Conservation (phyloP, 495 filamentous ascomycete species). For the Annulohypoxylon bovei region DNA sequence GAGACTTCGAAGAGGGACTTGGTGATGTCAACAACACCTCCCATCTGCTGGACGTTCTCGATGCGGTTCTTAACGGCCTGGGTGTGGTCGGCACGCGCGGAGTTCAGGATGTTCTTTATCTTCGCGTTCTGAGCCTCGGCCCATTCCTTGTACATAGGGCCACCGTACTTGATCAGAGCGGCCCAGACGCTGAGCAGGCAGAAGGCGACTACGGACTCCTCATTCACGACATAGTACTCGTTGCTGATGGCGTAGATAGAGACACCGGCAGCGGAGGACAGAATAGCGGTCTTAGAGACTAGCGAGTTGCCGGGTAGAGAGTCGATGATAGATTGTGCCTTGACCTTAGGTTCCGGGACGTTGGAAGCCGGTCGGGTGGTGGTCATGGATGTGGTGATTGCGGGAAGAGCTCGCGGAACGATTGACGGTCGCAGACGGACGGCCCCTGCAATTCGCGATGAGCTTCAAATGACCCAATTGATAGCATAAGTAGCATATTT, state of each 20-base stretch:
- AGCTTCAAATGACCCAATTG: conserved; percentile 34
- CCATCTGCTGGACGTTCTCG: conserved; percentile 90
- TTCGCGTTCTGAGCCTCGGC: conserved; percentile 85
- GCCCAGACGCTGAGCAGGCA: conserved; percentile 89
- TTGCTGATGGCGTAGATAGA: conserved; percentile 97
- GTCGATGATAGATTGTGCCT: conserved; percentile 94
- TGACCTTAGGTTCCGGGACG: conserved; percentile 89
- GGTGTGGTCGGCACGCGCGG: conserved; percentile 92
- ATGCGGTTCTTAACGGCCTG: conserved; percentile 93
- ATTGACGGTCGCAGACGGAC: conserved; percentile 83
- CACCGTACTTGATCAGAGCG: conserved; percentile 88
- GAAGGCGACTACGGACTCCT: conserved; percentile 93
- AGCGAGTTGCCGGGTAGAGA: conserved; percentile 85
- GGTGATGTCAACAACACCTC: conserved; percentile 92
- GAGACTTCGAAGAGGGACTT: conserved; percentile 97
- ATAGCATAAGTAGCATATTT: background rate
- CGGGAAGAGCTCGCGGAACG: conserved; percentile 74
- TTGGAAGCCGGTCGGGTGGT: conserved; percentile 75
- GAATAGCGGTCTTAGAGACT: conserved; percentile 93
- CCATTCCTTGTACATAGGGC: conserved; percentile 92
- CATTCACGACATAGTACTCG: conserved; percentile 99
- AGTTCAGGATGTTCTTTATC: conserved; percentile 92
- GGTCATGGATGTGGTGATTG: conserved; percentile 71
- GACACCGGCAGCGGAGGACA: conserved; percentile 89
- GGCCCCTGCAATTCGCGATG: conserved; percentile 70